Base-by-base conservation (phyloP, 2,329 filamentous ascomycete species). In the Talaromyces sp. region DNA sequence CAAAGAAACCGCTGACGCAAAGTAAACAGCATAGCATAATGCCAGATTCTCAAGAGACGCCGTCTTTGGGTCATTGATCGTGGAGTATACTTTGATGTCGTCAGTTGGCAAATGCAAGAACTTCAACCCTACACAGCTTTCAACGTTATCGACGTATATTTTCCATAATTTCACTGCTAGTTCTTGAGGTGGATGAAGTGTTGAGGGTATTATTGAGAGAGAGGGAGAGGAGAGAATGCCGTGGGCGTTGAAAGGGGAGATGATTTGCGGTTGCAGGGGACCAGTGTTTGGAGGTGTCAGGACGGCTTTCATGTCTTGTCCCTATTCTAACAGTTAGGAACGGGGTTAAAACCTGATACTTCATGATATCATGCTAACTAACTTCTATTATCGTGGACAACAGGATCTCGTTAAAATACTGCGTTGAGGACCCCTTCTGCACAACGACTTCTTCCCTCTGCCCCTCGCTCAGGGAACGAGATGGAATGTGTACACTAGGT, bases 81-180 rank as follows among this genome's bases (percentile, higher is more conserved):
- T 70, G 27, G 65, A 65, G 58, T 72, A 72, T 6, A 74, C 61
- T 8, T 39, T 60, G 3, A 69, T 66, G 55, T 71, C 64, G 2
- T 62, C 65, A 1, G 72, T 68, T 13, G 72, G 72, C 3, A 70
- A 61, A 53, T 74, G 72, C 28, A 74, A 52, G 13, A 39, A n/a
- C 36, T 39, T 39, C 1, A 73, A 22, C 53, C 72, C 73, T 15
- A 68, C 44, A 2, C 73, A 52, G 2, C 70, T 67, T 44, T 74
- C 69, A 1, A 74, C 69, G 13, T 67, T 65, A 32, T 61, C 63
- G 15, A 73, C 55, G 27, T 67, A 73, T 0, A 63, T 64, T 60
- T 73, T 68, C 71, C 71, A 73, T 6, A 73, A 64, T 27, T 66
- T 53, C 6, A 64, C 68, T 1, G 68, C 69, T 55, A 69, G 65